Conservation (phyloP, 768 basidiomycete genomes). For the Tulasnella sp. region DNA sequence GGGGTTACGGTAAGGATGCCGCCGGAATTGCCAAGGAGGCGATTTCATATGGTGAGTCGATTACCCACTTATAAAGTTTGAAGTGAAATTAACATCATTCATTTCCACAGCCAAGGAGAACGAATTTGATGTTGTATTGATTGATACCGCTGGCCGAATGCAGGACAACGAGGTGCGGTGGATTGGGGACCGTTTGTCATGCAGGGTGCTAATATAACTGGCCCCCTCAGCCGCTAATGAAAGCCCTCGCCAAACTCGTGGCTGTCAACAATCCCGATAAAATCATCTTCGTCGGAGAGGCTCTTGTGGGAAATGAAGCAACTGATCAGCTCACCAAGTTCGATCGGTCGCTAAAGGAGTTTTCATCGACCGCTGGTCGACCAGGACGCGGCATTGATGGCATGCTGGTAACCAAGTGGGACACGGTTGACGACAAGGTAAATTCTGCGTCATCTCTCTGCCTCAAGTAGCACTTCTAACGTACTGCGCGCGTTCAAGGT, state of each 20-base stretch:
- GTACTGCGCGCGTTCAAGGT: slow-evolving; percentile 52
- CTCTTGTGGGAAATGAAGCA: slow-evolving; percentile 96
- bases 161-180: slow-evolving; percentile 89
- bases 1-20: slow-evolving; percentile 98
- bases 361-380: slow-evolving; percentile 67
- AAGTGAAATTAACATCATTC: not conserved
- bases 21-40: slow-evolving; percentile 97
- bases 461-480: not conserved
- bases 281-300: slow-evolving; percentile 97
- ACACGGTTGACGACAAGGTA: slow-evolving; percentile 96
- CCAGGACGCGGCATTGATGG: slow-evolving; percentile 89
- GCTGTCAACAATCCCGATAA: slow-evolving; percentile 93
- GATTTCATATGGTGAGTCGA: slow-evolving; percentile 69
- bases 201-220: slow-evolving; percentile 6
- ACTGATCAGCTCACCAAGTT: slow-evolving; percentile 98
- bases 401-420: slow-evolving; percentile 98
- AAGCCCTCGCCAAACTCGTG: slow-evolving; percentile 96
- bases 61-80: not conserved
- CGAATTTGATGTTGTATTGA: slow-evolving; percentile 92
- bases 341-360: slow-evolving; percentile 88
- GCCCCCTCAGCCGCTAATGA: slow-evolving; percentile 79
- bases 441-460: slow-evolving; percentile 30
- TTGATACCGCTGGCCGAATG: slow-evolving; percentile 98
- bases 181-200: not conserved
- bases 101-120: slow-evolving; percentile 67